phyloP scores from a whole-genome alignment of 352 stramenopile species.

The Phytopythium boreale region DNA sequence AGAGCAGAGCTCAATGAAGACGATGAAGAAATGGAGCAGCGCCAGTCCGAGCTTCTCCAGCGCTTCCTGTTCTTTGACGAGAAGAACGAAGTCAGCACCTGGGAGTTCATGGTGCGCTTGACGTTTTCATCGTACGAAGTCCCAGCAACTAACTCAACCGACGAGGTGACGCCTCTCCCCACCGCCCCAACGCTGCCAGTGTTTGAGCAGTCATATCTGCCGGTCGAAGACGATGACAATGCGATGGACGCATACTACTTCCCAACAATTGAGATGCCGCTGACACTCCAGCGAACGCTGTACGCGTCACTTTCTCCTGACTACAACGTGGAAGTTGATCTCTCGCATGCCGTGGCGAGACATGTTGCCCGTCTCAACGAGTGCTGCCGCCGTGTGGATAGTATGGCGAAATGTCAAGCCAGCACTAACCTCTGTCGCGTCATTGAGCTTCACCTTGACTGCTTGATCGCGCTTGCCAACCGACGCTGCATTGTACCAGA shows the following conservation, averaged over 20 bases:
- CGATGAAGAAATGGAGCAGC: constrained; percentile 47
- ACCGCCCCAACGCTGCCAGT: neutral
- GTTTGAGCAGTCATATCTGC: neutral
- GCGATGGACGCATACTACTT: constrained; percentile 9
- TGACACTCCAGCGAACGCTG: constrained; percentile 25
- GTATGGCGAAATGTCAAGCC: neutral
- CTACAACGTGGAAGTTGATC: constrained; percentile 12
- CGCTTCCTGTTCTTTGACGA: constrained; percentile 14
- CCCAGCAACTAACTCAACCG: neutral
- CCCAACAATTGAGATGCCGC: constrained; percentile 19
- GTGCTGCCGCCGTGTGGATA: constrained; percentile 11
- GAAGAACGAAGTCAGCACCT: constrained; percentile 30
- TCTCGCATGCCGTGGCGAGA: constrained; percentile 14
- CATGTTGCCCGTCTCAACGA: constrained; percentile 27
- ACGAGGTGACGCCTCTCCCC: neutral
- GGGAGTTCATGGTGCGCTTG: constrained; percentile 32
- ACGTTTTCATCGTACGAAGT: constrained; percentile 12
- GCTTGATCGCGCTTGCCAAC: constrained; percentile 32
- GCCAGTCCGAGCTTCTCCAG: constrained; percentile 48
- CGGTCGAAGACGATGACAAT: neutral
- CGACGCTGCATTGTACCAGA: constrained; percentile 19
- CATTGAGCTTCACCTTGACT: constrained; percentile 33
- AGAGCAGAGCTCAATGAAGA: constrained; percentile 24
- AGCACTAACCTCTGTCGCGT: constrained; percentile 14
- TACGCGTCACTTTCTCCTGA: constrained; percentile 17